These are phyloP conservation scores for Fusarium sp. DNA, from an alignment of 2,329 filamentous ascomycete species.

Conservation along the genomic window DNA sequence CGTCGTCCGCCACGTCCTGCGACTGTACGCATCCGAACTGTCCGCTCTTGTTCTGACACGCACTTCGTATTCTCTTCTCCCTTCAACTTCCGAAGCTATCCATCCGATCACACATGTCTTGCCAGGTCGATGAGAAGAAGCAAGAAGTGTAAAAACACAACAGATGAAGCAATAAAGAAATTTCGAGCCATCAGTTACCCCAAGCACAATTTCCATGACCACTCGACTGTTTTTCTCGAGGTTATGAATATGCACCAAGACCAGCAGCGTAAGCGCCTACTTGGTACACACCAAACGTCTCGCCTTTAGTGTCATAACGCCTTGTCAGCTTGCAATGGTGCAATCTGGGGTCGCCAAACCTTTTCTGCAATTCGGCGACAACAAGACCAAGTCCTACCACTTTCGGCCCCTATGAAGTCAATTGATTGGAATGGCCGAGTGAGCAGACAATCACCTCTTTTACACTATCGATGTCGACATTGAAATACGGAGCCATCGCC, in stretches of 20 bases:
- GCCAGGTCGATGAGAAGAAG: neutral
- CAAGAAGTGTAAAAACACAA: conserved; percentile 5
- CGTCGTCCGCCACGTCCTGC: conserved; percentile 40
- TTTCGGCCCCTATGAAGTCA: neutral
- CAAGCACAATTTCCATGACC: neutral
- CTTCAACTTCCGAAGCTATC: conserved; percentile 3
- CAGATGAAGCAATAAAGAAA: neutral
- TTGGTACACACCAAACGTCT: conserved; percentile 33
- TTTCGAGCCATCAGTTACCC: neutral
- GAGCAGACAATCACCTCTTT: conserved; percentile 42
- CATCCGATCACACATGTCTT: conserved; percentile 8
- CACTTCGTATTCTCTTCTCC: conserved; percentile 26
- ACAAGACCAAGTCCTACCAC: conserved; percentile 3
- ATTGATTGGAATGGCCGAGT: conserved; percentile 14
- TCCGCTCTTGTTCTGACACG: conserved; percentile 16
- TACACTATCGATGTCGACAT: conserved; percentile 45
- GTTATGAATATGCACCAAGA: conserved; percentile 7
- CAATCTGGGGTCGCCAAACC: conserved; percentile 45
- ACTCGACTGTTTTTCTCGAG: conserved; percentile 4
- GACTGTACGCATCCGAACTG: conserved; percentile 33
- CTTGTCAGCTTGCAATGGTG: conserved; percentile 48
- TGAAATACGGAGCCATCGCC: conserved; percentile 37
- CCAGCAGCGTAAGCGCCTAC: conserved; percentile 21
- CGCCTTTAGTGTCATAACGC: conserved; percentile 44
- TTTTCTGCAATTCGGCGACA: conserved; percentile 32